phyloP scores from a whole-genome alignment of 2,329 filamentous ascomycete species.

The Cladophialophora bantiana region DNA sequence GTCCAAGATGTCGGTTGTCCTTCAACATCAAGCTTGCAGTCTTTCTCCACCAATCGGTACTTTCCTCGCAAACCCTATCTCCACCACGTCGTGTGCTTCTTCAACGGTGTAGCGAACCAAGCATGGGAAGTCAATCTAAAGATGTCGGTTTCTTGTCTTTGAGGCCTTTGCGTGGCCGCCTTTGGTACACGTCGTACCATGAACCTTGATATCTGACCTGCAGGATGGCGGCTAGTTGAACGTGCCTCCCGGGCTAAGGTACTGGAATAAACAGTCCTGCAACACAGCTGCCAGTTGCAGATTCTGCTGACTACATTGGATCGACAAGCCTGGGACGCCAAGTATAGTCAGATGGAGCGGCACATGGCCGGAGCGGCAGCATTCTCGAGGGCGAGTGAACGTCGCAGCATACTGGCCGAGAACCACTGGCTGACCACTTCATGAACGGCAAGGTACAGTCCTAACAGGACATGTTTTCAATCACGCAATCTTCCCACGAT shows the following conservation, averaged over 20 bases:
- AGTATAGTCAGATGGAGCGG: constrained; percentile 3
- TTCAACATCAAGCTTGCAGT: not conserved
- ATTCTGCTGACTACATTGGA: not conserved
- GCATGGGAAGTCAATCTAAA: not conserved
- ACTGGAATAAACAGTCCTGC: not conserved
- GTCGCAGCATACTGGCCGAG: not conserved
- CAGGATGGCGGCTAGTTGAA: not conserved
- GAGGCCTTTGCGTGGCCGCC: not conserved
- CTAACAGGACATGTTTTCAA: constrained; percentile 1
- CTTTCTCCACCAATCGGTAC: constrained; percentile 12
- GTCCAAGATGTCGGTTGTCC: constrained; percentile 11
- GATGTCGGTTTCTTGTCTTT: not conserved
- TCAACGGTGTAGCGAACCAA: not conserved
- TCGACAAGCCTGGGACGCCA: constrained; percentile 3
- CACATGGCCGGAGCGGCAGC: not conserved
- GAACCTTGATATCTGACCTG: not conserved
- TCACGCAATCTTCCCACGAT: constrained; percentile 20
- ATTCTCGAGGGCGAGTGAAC: not conserved
- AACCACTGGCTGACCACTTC: constrained; percentile 6
- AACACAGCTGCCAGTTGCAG: not conserved
- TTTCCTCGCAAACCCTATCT: not conserved
- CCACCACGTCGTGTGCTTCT: constrained; percentile 10
- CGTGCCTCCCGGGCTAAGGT: not conserved
- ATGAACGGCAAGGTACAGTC: constrained; percentile 1
- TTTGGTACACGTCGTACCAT: not conserved